Base-by-base conservation (phyloP, 2,329 filamentous ascomycete species). In the Talaromyces sp. region DNA sequence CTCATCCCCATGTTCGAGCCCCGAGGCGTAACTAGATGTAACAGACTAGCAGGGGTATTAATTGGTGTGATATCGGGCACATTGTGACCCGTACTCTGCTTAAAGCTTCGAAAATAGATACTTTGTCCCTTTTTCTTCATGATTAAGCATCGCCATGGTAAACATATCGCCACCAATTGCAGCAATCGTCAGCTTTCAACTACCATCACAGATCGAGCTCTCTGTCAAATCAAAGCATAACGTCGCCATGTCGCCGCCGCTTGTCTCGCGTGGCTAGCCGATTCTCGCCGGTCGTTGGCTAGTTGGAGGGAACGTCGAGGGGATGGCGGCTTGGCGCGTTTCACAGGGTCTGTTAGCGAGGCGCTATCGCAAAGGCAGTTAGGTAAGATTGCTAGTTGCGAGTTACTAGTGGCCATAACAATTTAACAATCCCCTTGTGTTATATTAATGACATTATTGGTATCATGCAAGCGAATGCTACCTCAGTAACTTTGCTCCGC, bases 241-340 rank as follows among this genome's bases (percentile, higher is more conserved):
- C 19, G 43, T 62, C 59, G 64, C 52, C 27, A 50, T 62, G 35
- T 60, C 7, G 47, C 27, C 31, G 37, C 37, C 14, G 35, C 31
- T 41, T 27, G n/a, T 65, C 52, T 65, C 52, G 50, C 41, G 39
- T 61, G 58, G 63, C 58, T 37, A 31, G 14, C n/a, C 31, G 27
- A 31, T 47, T 54, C 59, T 33, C 35, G 43, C 41, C n/a, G 37
- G 60, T 24, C n/a, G 54, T 58, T 62, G 59, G 58, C 39, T 52
- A 27, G 45, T 31, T 52, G 35, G 35, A 59, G 47, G 59, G 47
- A 52, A 24, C 6, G n/a, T 50, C 47, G 54, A 54, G 64, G 48
- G 19, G 48, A 64, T 57, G 63, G 63, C 63, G 63, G 22, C 60
- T 65, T 65, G 59, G 63, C 63, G 41, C 24, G 64, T 65, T 65